These are phyloP conservation scores for Spiromastix sp. DNA, from an alignment of 2,329 filamentous ascomycete species.

Conservation along the genomic window DNA sequence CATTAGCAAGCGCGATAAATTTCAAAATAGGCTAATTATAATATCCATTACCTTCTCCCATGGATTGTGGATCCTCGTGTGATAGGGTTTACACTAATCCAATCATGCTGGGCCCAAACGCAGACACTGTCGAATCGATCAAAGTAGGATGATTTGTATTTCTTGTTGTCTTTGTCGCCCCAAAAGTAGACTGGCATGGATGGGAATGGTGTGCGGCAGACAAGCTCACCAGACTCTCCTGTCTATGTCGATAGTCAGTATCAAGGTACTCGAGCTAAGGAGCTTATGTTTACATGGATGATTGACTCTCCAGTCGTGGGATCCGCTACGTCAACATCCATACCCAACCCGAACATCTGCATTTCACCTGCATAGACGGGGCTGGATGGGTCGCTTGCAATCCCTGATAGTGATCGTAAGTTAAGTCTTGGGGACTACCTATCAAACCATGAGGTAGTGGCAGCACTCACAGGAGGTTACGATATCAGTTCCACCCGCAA, in stretches of 20 bases:
- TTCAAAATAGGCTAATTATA: too few species aligned
- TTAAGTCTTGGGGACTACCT: not conserved
- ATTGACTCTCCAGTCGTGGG: slow-evolving; percentile 26
- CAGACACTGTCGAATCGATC: slow-evolving; percentile 29
- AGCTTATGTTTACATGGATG: slow-evolving; percentile 9
- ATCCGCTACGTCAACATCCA: slow-evolving; percentile 38
- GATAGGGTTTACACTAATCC: slow-evolving; percentile 30
- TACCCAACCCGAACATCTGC: slow-evolving; percentile 35
- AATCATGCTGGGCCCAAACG: slow-evolving; percentile 39
- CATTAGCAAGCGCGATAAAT: not conserved
- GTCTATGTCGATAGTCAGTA: slow-evolving; percentile 8
- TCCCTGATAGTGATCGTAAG: slow-evolving; percentile 5
- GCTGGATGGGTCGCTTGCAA: slow-evolving; percentile 33
- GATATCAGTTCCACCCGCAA: slow-evolving; percentile 40
- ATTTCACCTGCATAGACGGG: slow-evolving; percentile 37
- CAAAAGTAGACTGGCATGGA: slow-evolving; percentile 38
- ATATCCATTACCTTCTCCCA: slow-evolving; percentile 25
- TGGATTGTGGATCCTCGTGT: slow-evolving; percentile 35
- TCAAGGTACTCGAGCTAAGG: not conserved
- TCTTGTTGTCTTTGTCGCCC: slow-evolving; percentile 30
- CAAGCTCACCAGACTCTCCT: slow-evolving; percentile 35
- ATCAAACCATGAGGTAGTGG: not conserved
- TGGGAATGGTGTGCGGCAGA: slow-evolving; percentile 37
- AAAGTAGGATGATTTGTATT: slow-evolving; percentile 38
- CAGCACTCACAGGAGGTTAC: slow-evolving; percentile 26